These are phyloP conservation scores for Plectosphaerella plurivora DNA, from an alignment of 2,329 filamentous ascomycete species.

Conservation along the genomic window DNA sequence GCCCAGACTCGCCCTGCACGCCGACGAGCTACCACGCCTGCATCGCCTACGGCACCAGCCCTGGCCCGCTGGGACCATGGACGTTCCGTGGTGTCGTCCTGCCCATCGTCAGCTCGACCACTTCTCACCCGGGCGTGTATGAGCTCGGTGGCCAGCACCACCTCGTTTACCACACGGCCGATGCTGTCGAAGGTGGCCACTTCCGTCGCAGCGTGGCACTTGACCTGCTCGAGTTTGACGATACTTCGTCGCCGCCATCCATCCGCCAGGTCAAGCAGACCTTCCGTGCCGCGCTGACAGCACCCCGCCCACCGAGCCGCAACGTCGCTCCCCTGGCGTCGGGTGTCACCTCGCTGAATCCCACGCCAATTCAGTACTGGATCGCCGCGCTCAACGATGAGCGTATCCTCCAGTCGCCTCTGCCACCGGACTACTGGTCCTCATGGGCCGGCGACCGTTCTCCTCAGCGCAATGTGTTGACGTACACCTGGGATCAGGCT, in stretches of 20 bases:
- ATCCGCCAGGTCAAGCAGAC: slow-evolving; percentile 26
- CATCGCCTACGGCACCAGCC: slow-evolving; percentile 29
- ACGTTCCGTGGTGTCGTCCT: slow-evolving; percentile 26
- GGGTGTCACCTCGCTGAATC: slow-evolving; percentile 15
- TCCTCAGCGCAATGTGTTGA: slow-evolving; percentile 22
- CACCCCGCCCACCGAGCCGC: slow-evolving; percentile 19
- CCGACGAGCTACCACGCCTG: slow-evolving; percentile 32
- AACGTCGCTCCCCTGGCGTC: slow-evolving; percentile 25
- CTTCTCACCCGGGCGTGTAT: slow-evolving; percentile 29
- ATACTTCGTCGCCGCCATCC: slow-evolving; percentile 17
- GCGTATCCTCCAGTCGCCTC: slow-evolving; percentile 21
- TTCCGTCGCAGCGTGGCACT: slow-evolving; percentile 30
- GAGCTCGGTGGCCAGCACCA: slow-evolving; percentile 22
- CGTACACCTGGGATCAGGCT: slow-evolving; percentile 22
- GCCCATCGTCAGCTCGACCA: slow-evolving; percentile 27
- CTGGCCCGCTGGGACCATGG: slow-evolving; percentile 28
- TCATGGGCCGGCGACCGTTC: slow-evolving; percentile 25
- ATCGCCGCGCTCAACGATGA: slow-evolving; percentile 26
- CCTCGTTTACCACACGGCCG: slow-evolving; percentile 29
- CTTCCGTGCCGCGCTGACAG: slow-evolving; percentile 12
- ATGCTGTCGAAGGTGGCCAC: slow-evolving; percentile 25
- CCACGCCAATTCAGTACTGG: slow-evolving; percentile 32
- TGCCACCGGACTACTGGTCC: slow-evolving; percentile 31
- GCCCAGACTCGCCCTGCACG: slow-evolving; percentile 27
- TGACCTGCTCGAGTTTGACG: slow-evolving; percentile 25